phyloP scores from a whole-genome alignment of 2,329 filamentous ascomycete species.

The Aureobasidium sp. region DNA sequence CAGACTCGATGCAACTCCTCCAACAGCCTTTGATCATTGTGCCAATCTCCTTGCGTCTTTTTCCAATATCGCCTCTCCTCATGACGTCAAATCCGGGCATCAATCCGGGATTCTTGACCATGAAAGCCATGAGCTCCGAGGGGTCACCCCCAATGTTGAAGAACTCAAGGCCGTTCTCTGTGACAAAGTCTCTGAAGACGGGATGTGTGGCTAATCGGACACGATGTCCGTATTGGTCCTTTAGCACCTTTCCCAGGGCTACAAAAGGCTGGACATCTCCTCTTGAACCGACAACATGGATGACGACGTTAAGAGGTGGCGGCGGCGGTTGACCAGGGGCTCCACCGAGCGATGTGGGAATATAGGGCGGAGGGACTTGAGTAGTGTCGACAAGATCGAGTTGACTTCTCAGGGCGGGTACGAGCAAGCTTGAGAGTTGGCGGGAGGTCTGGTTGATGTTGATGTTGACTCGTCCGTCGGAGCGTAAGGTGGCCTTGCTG shows the following conservation, averaged over 20 bases:
- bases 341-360: conserved; percentile 64
- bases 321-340: conserved; percentile 48
- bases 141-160: conserved; percentile 71
- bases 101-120: conserved; percentile 26
- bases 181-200: conserved; percentile 59
- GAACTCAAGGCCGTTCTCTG: conserved; percentile 65
- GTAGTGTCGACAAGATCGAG: conserved; percentile 37
- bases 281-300: conserved; percentile 66
- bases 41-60: conserved; percentile 16
- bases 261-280: conserved; percentile 72
- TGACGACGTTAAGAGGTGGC: conserved; percentile 56
- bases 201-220: conserved; percentile 66
- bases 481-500: conserved; percentile 35
- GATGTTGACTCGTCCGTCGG: conserved; percentile 71
- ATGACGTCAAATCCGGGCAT: conserved; percentile 21
- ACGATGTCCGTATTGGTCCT: conserved; percentile 58
- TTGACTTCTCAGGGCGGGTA: conserved; percentile 53
- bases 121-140: conserved; percentile 55
- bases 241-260: conserved; percentile 57
- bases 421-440: conserved; percentile 58
- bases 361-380: conserved; percentile 57
- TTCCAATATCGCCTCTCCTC: conserved; percentile 19
- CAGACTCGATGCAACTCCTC: conserved; percentile 20
- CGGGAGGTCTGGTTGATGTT: conserved; percentile 64
- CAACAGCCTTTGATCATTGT: conserved; percentile 23